These are phyloP conservation scores for Raddia distichophylla DNA, from an alignment of 176 grass and related monocot genomes.

Conservation along the genomic window DNA sequence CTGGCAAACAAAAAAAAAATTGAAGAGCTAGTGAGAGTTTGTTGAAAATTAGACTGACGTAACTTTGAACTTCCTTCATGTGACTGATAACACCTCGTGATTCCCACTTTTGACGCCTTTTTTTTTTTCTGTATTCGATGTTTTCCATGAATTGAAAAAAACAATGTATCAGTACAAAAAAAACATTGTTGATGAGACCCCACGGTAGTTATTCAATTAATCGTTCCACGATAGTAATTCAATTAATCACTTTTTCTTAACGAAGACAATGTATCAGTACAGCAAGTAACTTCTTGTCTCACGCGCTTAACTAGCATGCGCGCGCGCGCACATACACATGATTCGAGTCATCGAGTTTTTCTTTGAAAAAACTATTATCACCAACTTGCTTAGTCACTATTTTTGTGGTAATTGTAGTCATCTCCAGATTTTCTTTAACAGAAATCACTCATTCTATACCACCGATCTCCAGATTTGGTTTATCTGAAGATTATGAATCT, in stretches of 20 bases:
- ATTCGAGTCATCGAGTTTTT: neutral
- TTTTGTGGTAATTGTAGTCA: neutral
- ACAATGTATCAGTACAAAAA: neutral
- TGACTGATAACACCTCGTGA: neutral
- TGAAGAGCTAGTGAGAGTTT: neutral
- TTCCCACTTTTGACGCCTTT: neutral
- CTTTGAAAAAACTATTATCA: neutral
- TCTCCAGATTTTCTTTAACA: neutral
- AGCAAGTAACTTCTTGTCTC: no score
- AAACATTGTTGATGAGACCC: neutral
- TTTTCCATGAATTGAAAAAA: neutral
- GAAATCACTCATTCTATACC: neutral
- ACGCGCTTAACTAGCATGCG: no score
- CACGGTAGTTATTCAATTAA: neutral
- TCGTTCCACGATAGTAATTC: neutral
- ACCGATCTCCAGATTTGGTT: neutral
- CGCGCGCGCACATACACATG: neutral
- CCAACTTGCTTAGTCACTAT: no score
- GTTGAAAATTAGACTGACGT: neutral
- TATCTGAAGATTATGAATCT: neutral
- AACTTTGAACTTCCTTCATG: neutral
- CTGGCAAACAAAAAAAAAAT: constrained; percentile 43
- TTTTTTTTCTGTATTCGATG: neutral
- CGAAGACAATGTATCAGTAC: no score
- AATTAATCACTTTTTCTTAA: neutral